Conservation (phyloP, 192 early-diverging fungal species). For the Coemansia sp. region DNA sequence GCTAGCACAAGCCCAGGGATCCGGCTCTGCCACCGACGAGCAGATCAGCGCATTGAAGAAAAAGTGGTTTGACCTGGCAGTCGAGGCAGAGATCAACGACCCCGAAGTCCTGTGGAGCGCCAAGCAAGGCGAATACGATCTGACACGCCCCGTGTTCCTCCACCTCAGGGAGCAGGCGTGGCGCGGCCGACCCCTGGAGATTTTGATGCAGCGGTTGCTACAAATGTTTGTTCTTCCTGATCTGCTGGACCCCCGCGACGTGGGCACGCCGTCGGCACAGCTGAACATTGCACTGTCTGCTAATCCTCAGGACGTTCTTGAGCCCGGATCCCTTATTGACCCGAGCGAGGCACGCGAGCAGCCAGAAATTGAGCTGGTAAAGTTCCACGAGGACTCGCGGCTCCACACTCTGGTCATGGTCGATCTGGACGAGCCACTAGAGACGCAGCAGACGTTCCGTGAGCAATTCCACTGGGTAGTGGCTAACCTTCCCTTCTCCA, state of each 20-base stretch:
- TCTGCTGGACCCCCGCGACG: slow-evolving; percentile 59
- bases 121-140: slow-evolving; percentile 62
- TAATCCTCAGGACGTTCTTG: slow-evolving; percentile 12
- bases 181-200: slow-evolving; percentile 56
- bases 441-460: slow-evolving; percentile 64
- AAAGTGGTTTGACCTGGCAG: slow-evolving; percentile 58
- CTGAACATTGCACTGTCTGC: slow-evolving; percentile 41
- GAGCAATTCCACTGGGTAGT: slow-evolving; percentile 76
- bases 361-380: slow-evolving; percentile 60
- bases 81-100: slow-evolving; percentile 70
- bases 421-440: slow-evolving; percentile 71
- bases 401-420: slow-evolving; percentile 73
- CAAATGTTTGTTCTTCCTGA: slow-evolving; percentile 83
- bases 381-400: slow-evolving; percentile 68
- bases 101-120: slow-evolving; percentile 71
- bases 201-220: slow-evolving; percentile 68
- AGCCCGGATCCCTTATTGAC: slow-evolving; percentile 42
- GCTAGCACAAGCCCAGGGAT: slow-evolving; percentile 30
- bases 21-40: slow-evolving; percentile 36
- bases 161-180: slow-evolving; percentile 68
- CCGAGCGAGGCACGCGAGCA: slow-evolving; percentile 57
- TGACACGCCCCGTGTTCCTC: slow-evolving; percentile 70
- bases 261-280: slow-evolving; percentile 41
- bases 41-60: slow-evolving; percentile 57
- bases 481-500: slow-evolving; percentile 66